Percentiles rank a stretch among this genome's conserved stretches.
phyloP scores from a whole-genome alignment of 2,329 filamentous ascomycete genomes.

The Colletotrichum chlorophyti region DNA sequence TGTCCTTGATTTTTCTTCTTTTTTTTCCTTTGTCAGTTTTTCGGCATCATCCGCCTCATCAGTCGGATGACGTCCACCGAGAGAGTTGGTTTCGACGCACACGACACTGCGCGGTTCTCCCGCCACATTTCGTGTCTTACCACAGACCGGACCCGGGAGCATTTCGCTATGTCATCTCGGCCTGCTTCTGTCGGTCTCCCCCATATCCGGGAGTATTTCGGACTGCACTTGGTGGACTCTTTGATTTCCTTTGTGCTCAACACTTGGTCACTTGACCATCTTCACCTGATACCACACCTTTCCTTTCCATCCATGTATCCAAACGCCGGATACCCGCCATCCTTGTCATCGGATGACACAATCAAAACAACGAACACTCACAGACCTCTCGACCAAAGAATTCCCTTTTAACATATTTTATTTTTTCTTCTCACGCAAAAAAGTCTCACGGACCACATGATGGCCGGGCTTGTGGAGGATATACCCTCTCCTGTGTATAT shows the following conservation, averaged over 20 bases:
- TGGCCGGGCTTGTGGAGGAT: conserved; percentile 22
- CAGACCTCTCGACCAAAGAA: conserved; percentile 22
- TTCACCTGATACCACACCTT: conserved; percentile 28
- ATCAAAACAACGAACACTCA: conserved; percentile 10
- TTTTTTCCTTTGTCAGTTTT: conserved; percentile 29
- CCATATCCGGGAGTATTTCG: conserved; percentile 20
- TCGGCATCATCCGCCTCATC: conserved; percentile 19
- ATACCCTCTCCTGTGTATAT: conserved; percentile 23
- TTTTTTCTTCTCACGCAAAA: conserved; percentile 19
- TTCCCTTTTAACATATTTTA: conserved; percentile 28
- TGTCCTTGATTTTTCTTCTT: conserved; percentile 28
- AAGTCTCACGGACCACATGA: conserved; percentile 17
- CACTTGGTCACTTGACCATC: conserved; percentile 25
- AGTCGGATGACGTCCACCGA: conserved; percentile 16
- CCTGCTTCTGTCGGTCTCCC: conserved; percentile 8
- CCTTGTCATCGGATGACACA: conserved; percentile 27
- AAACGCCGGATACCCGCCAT: conserved; percentile 26
- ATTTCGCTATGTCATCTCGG: conserved; percentile 26
- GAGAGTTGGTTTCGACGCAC: conserved; percentile 12
- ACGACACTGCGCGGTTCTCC: background rate
- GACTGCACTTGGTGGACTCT: conserved; percentile 11
- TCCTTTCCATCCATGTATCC: too few species aligned
- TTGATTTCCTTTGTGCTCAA: conserved; percentile 26
- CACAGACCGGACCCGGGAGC: conserved; percentile 19
- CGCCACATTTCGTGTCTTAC: conserved; percentile 7